phyloP scores from a whole-genome alignment of 768 basidiomycete species.

The Panaeolus papilionaceus region DNA sequence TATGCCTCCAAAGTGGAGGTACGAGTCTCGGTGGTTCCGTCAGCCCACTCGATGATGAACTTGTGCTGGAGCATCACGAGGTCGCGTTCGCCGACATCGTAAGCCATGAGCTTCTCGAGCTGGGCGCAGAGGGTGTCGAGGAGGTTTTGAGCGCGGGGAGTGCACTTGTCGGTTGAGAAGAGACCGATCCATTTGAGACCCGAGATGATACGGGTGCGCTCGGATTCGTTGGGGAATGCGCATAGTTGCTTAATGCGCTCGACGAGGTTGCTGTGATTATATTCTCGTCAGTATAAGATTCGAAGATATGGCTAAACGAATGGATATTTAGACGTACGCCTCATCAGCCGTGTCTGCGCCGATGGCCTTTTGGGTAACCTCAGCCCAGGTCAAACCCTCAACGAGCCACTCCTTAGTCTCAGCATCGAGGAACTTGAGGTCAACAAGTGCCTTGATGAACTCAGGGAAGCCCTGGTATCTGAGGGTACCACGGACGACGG shows the following conservation, averaged over 20 bases:
- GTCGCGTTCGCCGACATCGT: slow-evolving; percentile 90
- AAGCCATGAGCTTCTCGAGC: slow-evolving; percentile 92
- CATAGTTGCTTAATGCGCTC: slow-evolving; percentile 72
- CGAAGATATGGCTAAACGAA: background rate
- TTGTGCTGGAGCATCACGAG: slow-evolving; percentile 99
- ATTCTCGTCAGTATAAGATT: slow-evolving; percentile 17
- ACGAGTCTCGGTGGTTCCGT: slow-evolving; percentile 74
- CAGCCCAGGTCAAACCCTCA: slow-evolving; percentile 79
- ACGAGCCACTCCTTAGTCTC: slow-evolving; percentile 79
- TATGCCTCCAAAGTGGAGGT: slow-evolving; percentile 94
- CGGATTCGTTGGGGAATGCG: slow-evolving; percentile 73
- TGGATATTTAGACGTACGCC: slow-evolving; percentile 47
- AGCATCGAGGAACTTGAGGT: slow-evolving; percentile 87
- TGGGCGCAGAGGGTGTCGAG: slow-evolving; percentile 93
- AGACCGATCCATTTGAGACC: slow-evolving; percentile 95
- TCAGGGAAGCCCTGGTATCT: slow-evolving; percentile 97
- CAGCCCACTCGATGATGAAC: slow-evolving; percentile 89
- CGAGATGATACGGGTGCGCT: slow-evolving; percentile 80
- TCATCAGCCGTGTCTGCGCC: slow-evolving; percentile 74
- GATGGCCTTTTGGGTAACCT: slow-evolving; percentile 78
- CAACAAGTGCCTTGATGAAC: slow-evolving; percentile 87
- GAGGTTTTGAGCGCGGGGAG: slow-evolving; percentile 72
- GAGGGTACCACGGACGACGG: slow-evolving; percentile 90
- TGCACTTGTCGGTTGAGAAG: slow-evolving; percentile 74
- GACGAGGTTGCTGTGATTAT: slow-evolving; percentile 65